Base-by-base conservation (phyloP, 1,139 yeast genomes). In the Blastobotrys malaysiensis region DNA sequence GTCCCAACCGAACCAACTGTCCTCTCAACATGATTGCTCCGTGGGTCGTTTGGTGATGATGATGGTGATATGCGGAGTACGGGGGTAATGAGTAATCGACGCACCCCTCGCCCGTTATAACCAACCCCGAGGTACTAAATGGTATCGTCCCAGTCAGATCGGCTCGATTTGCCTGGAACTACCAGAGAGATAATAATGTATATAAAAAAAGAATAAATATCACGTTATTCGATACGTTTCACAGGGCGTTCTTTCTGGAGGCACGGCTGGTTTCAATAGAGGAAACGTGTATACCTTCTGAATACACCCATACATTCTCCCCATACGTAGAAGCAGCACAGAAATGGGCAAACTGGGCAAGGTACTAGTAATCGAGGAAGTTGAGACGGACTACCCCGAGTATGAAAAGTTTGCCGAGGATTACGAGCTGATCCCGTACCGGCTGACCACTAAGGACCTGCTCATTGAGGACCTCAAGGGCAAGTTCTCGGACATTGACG, bases 401-500 rank as follows among this genome's bases (percentile, higher is more conserved):
- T 53, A 50, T 27, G 31, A 47, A 21, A 9, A 14, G 20, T 51
- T 53, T n/a, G 48, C 47, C 14, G 18, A 20, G 27, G 53, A 53
- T n/a, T 53, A 43, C 45, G 56, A 53, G 22, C 16, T 53, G 13
- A 14, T 48, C n/a, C 43, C 13, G 24, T 55, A 55, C 43, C 19
- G n/a, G 16, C 31, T 55, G 20, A 31, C 46, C 14, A 45, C 57
- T 46, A 61, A 68, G 16, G 63, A 55, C 5, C 69, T 68, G 55
- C 64, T 69, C 52, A 55, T 66, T 46, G 48, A 59, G 16, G 64
- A 65, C 48, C 57, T 70, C 55, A 55, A 64, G 19, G 61, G 63
- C 31, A 62, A 64, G 48, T 63, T 62, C 56, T 52, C 55, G 46
- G 65, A 66, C 49, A 60, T 71, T 31, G 59, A 55, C 5, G 75